Conservation (phyloP, 2,329 filamentous ascomycete species). For the Elsinoe necatrix region DNA sequence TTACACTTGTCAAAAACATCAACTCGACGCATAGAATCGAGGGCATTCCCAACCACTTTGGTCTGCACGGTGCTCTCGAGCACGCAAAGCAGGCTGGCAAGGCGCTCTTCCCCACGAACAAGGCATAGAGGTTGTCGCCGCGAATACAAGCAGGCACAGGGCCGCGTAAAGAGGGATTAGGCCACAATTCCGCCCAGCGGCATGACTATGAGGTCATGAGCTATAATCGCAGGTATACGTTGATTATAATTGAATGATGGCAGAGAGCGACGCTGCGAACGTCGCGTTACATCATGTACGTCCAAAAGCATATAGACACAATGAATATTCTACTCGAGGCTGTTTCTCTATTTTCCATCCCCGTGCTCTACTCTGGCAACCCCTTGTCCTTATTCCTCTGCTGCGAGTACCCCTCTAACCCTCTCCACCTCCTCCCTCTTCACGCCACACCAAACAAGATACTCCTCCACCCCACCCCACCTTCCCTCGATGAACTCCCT, state of each 20-base stretch:
- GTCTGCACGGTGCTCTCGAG: slow-evolving; percentile 56
- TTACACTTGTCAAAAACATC: slow-evolving; percentile 80
- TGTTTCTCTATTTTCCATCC: background rate
- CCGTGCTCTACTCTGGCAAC: background rate
- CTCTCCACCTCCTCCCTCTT: slow-evolving; percentile 26
- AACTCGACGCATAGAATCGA: slow-evolving; percentile 77
- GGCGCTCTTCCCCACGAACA: slow-evolving; percentile 25
- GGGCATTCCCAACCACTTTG: slow-evolving; percentile 61
- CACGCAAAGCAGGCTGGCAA: slow-evolving; percentile 36
- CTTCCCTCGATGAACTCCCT: slow-evolving; percentile 48
- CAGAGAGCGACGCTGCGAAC: background rate
- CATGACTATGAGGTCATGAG: background rate
- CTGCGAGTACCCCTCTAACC: slow-evolving; percentile 13
- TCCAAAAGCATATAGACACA: slow-evolving; percentile 8
- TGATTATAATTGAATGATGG: background rate
- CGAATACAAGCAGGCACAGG: too few relatives aligned
- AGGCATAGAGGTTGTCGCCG: slow-evolving; percentile 17
- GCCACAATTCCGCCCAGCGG: background rate
- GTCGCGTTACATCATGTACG: background rate
- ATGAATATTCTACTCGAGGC: background rate
- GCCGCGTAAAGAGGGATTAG: too few relatives aligned
- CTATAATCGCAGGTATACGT: background rate
- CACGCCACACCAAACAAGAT: slow-evolving; percentile 55
- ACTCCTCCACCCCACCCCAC: slow-evolving; percentile 59
- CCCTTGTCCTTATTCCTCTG: too few relatives aligned